Conservation (phyloP, 2,329 filamentous ascomycete genomes). For the Colletotrichum viniferum region DNA sequence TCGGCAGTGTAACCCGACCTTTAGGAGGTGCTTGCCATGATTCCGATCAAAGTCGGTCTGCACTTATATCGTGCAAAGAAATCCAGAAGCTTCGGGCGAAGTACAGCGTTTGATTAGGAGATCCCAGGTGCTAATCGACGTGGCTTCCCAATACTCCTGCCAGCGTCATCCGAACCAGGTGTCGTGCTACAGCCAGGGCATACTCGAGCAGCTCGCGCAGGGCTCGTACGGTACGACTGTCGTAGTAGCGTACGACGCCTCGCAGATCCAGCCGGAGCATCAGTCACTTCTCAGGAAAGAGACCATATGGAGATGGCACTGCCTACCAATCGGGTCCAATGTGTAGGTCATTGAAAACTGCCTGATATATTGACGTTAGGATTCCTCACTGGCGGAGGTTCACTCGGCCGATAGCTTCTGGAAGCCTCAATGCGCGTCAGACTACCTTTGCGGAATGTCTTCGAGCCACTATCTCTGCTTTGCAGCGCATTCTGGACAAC, state of each 20-base stretch:
- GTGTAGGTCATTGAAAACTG: background rate
- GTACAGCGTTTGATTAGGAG: background rate
- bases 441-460: background rate
- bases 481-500: background rate
- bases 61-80: background rate
- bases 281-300: background rate
- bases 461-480: background rate
- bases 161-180: background rate
- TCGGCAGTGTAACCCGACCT: background rate
- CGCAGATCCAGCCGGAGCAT: slow-evolving; percentile 1
- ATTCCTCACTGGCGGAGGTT: background rate
- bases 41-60: background rate
- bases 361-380: background rate
- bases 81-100: background rate
- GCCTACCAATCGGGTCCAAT: background rate
- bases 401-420: background rate
- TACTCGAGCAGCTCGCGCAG: background rate
- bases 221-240: background rate
- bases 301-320: background rate
- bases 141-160: background rate
- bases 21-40: background rate
- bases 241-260: too few species aligned
- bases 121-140: background rate
- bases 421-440: background rate
- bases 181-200: background rate